Evolutionary conservation across 2,329 filamentous ascomycete species (phyloP).

Genomic region (Colletotrichum zoysiae): DNA sequence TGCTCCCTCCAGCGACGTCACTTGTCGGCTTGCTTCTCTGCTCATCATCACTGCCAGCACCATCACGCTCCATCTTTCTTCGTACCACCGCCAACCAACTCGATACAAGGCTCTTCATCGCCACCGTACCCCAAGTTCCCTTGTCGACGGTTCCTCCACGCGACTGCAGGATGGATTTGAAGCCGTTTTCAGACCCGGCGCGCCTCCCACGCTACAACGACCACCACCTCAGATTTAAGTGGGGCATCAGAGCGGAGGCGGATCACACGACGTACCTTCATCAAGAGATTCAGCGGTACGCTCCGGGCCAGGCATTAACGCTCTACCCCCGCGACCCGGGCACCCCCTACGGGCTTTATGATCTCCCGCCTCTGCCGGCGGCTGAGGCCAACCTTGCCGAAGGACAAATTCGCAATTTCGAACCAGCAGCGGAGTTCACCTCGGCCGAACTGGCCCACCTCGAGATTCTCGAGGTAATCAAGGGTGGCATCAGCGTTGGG

Average conservation of each 20-base stretch:
- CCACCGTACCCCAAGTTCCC: background rate
- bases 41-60: too few relatives aligned
- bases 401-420: background rate
- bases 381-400: background rate
- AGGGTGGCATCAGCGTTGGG: background rate
- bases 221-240: background rate
- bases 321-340: background rate
- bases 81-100: too few relatives aligned
- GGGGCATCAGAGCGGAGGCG: too few relatives aligned
- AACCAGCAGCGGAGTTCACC: background rate
- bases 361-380: background rate
- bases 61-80: too few relatives aligned
- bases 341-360: background rate
- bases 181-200: too few relatives aligned
- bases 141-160: background rate
- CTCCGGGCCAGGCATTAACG: background rate
- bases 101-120: background rate
- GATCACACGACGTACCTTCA: background rate
- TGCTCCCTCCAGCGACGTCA: too few relatives aligned
- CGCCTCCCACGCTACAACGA: background rate
- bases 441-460: background rate
- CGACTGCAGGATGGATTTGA: too few relatives aligned
- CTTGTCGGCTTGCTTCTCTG: too few relatives aligned
- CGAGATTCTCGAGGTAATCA: background rate
- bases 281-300: background rate